Conservation (phyloP, 1,284 basidiomycete species). For the Moniliophthora roreri region DNA sequence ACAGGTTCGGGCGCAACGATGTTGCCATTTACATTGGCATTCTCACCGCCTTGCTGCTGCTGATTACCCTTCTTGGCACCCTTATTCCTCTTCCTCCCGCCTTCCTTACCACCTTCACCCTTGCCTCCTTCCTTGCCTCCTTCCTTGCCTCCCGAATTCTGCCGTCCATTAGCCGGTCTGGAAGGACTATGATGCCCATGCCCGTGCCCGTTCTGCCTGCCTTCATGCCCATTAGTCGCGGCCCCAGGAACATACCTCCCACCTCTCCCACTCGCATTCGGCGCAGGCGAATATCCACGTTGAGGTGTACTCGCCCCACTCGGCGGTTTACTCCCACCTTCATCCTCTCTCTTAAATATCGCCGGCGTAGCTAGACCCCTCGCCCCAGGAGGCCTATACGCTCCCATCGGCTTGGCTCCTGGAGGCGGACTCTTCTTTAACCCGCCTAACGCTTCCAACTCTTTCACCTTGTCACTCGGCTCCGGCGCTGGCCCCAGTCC, state of each 20-base stretch:
- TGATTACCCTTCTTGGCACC: constrained; percentile 20
- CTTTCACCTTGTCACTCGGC: constrained; percentile 49
- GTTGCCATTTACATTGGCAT: constrained; percentile 17
- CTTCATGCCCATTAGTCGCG: constrained; percentile 11
- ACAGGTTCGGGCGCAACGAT: constrained; percentile 17
- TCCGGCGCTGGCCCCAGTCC: constrained; percentile 76
- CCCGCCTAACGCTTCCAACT: constrained; percentile 31
- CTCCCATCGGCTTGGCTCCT: constrained; percentile 51
- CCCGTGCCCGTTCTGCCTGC: constrained; percentile 15
- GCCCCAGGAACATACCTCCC: constrained; percentile 69
- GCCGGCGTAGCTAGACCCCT: constrained; percentile 83
- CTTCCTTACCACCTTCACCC: constrained; percentile 17
- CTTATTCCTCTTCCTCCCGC: constrained; percentile 16
- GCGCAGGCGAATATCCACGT: constrained; percentile 54
- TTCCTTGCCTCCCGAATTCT: constrained; percentile 18
- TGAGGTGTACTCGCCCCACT: constrained; percentile 60
- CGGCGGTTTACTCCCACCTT: constrained; percentile 59
- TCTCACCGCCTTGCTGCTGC: constrained; percentile 19
- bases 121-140: constrained; percentile 18
- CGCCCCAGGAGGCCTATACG: constrained; percentile 92
- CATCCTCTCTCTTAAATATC: constrained; percentile 88
- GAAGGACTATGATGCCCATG: constrained; percentile 26
- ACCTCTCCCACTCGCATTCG: constrained; percentile 33
- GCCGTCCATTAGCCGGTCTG: constrained; percentile 20
- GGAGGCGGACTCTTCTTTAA: constrained; percentile 45